phyloP scores from a whole-genome alignment of 2,329 filamentous ascomycete genomes.

The Lithohypha guttulata region DNA sequence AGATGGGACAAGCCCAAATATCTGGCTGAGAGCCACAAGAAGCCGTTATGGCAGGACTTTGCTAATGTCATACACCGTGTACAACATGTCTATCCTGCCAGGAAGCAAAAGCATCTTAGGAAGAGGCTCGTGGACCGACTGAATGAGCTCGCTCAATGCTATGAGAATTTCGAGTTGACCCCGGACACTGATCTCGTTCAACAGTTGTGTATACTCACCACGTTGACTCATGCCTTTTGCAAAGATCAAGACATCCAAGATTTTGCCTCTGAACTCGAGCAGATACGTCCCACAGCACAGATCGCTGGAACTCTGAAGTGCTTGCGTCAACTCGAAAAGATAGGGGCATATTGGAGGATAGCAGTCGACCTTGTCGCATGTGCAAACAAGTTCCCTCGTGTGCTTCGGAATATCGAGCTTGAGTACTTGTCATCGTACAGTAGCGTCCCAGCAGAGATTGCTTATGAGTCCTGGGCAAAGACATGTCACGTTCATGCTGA shows the following conservation, averaged over 20 bases:
- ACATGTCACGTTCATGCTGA: conserved; percentile 19
- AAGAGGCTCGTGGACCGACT: conserved; percentile 8
- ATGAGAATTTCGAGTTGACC: conserved; percentile 10
- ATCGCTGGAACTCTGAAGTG: conserved; percentile 12
- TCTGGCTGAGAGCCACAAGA: conserved; percentile 14
- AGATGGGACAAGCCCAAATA: conserved; percentile 15
- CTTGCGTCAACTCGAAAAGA: conserved; percentile 16
- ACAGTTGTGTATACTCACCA: conserved; percentile 5
- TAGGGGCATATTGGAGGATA: conserved; percentile 16
- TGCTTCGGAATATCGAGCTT: conserved; percentile 10
- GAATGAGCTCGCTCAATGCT: conserved; percentile 6
- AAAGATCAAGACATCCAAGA: conserved; percentile 2
- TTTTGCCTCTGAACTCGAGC: conserved; percentile 8
- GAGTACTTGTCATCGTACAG: conserved; percentile 10
- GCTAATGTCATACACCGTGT: conserved; percentile 12
- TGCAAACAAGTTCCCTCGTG: conserved; percentile 5
- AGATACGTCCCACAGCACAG: conserved; percentile 10
- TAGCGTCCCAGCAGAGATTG: conserved; percentile 5
- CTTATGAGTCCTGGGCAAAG: conserved; percentile 10
- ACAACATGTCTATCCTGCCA: conserved; percentile 12
- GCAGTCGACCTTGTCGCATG: conserved; percentile 6
- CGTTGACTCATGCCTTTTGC: conserved; percentile 10
- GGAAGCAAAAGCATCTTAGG: conserved; percentile 2
- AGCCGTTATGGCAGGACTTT: conserved; percentile 15
- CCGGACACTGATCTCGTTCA: not conserved